Evolutionary conservation across 2,329 filamentous ascomycete genomes (phyloP).

Genomic region (Chalara sp.): DNA sequence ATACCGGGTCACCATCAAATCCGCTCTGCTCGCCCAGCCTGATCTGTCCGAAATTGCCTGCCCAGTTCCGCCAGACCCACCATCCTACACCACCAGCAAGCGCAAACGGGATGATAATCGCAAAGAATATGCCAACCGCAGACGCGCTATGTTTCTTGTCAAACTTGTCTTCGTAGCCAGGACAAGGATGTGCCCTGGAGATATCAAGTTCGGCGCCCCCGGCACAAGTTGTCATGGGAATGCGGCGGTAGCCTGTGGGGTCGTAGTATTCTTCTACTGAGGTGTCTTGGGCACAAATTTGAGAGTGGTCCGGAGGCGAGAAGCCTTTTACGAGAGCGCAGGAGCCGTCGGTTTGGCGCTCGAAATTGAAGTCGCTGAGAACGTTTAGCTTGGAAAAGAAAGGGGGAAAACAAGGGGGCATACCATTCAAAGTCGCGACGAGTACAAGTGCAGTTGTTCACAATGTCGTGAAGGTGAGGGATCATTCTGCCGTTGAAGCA

Average conservation of each 20-base stretch:
- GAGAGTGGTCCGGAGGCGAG: slow-evolving; percentile 51
- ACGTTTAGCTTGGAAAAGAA: neutral
- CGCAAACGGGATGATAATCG: slow-evolving; percentile 68
- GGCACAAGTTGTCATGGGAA: slow-evolving; percentile 81
- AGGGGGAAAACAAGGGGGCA: slow-evolving; percentile 31
- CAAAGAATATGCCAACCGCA: slow-evolving; percentile 76
- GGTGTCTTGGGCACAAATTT: slow-evolving; percentile 55
- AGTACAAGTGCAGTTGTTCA: slow-evolving; percentile 73
- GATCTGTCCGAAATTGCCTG: slow-evolving; percentile 86
- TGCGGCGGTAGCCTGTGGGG: slow-evolving; percentile 79
- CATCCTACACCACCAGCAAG: slow-evolving; percentile 70
- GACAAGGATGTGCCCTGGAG: slow-evolving; percentile 56
- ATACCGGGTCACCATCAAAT: slow-evolving; percentile 66
- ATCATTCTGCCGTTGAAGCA: slow-evolving; percentile 80
- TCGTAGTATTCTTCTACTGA: slow-evolving; percentile 73
- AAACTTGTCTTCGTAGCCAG: slow-evolving; percentile 77
- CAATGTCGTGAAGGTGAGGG: slow-evolving; percentile 62
- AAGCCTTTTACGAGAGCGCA: slow-evolving; percentile 74
- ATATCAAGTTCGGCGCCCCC: slow-evolving; percentile 70
- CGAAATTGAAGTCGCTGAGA: slow-evolving; percentile 86
- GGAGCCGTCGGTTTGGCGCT: slow-evolving; percentile 68
- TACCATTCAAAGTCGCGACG: slow-evolving; percentile 90
- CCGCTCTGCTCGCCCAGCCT: slow-evolving; percentile 67
- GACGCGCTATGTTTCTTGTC: slow-evolving; percentile 65
- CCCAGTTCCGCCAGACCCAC: slow-evolving; percentile 81